Evolutionary conservation across 192 early-diverging fungal genomes (phyloP), one percentile per base, ranked within the genome.

Genomic region (Backusella sp.): DNA sequence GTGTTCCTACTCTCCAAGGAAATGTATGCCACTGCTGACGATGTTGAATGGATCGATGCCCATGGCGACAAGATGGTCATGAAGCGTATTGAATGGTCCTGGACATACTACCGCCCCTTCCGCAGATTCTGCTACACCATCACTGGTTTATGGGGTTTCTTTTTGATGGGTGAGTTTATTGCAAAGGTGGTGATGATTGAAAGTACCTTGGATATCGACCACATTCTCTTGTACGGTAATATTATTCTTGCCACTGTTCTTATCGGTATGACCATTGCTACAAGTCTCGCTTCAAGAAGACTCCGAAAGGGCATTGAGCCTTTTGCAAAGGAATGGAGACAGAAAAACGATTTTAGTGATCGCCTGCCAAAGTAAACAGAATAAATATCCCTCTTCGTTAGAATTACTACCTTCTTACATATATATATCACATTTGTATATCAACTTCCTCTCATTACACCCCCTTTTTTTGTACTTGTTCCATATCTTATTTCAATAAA

Each of bases 151-250:
- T 85, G 84, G 84, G 84, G 74, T 5, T 35, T 76, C 14, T 36
- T 73, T 6, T 67, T 85, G 52, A 75, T 83, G 66, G 69, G 75
- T 35, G 84, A 85, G 39, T 85, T 85, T 77, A 72, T 79, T 39
- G 53, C 77, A 67, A 83, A 78, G 73, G 23, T 85, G 1, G 71
- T 83, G 21, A 74, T 85, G 77, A 79, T 83, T 53, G 34, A 77
- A 70, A 83, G 79, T 72, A 74, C 69, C 37, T 44, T 81, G 73
- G 46, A 59, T 39, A 65, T 81, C 62, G 84, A 86, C 37, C 76
- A 83, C 14, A 72, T 86, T 41, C 77, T 86, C 35, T 66, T 79
- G 28, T 76, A 72, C 39, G 76, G 77, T 35, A 86, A 83, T 59
- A 76, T 86, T 34, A 75, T 83, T 32, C 26, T 83, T 19, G 42